These are phyloP conservation scores for Arabis hirsuta DNA, from an alignment of 345 rosid genomes.

Conservation along the genomic window DNA sequence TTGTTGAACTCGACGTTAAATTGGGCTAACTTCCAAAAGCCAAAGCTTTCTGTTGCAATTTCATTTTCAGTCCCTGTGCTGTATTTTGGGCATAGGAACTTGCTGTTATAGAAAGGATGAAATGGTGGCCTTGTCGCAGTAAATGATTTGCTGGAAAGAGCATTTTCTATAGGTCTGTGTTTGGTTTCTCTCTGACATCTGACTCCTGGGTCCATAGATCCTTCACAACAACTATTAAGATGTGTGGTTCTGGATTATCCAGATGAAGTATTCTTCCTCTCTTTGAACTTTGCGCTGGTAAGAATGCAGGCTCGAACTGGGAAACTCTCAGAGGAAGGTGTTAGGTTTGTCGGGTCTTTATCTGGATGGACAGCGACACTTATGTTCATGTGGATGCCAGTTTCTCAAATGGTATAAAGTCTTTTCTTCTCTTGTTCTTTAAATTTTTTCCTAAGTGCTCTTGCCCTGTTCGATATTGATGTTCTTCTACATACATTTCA, in stretches of 20 bases:
- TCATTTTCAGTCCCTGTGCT: slow-evolving; percentile 16
- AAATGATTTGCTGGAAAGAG: neutral
- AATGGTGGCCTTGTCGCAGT: slow-evolving; percentile 17
- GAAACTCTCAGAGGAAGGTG: slow-evolving; percentile 70
- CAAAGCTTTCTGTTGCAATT: neutral
- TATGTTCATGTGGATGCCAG: slow-evolving; percentile 99
- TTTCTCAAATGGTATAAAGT: slow-evolving; percentile 72
- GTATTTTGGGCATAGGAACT: neutral
- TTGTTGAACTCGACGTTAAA: neutral
- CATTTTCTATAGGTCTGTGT: neutral
- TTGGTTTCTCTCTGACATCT: slow-evolving; percentile 8
- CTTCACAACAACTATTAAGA: neutral
- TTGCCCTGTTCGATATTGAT: slow-evolving; percentile 21
- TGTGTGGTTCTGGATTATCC: slow-evolving; percentile 10
- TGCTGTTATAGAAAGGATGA: neutral
- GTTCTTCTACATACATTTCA: slow-evolving; percentile 43
- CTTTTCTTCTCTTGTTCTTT: slow-evolving; percentile 1
- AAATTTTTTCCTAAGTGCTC: neutral
- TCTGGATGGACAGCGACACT: slow-evolving; percentile 98
- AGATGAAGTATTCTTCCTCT: neutral
- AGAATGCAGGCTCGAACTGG: slow-evolving; percentile 79
- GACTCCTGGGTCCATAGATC: neutral
- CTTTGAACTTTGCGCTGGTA: slow-evolving; percentile 39
- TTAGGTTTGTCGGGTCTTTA: slow-evolving; percentile 63
- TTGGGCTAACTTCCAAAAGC: neutral